These are phyloP conservation scores for Aspergillus spinulosporus DNA, from an alignment of 2,329 filamentous ascomycete species.

Conservation along the genomic window DNA sequence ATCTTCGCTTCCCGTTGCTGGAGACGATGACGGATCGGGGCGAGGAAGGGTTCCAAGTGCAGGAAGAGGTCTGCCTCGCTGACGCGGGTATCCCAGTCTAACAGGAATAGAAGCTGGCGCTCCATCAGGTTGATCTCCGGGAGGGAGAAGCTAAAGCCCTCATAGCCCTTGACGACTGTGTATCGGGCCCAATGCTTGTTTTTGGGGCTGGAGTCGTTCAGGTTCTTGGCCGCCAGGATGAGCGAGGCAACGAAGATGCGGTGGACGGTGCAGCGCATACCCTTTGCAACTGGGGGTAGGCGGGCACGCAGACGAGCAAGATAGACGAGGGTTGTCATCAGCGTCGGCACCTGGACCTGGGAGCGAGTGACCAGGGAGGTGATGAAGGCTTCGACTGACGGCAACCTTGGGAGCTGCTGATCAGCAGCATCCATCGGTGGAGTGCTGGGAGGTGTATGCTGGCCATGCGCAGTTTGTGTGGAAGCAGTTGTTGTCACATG, in stretches of 20 bases:
- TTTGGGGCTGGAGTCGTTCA: constrained; percentile 98
- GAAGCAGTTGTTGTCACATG: constrained; percentile 47
- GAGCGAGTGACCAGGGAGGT: constrained; percentile 85
- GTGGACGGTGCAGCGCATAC: constrained; percentile 93
- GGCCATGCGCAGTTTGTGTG: constrained; percentile 43
- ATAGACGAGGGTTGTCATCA: constrained; percentile 97
- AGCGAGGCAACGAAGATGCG: constrained; percentile 82
- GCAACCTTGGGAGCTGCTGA: constrained; percentile 55
- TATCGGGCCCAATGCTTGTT: constrained; percentile 99
- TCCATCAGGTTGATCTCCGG: constrained; percentile 99
- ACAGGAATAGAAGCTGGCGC: constrained; percentile 91
- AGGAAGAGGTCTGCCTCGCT: constrained; percentile 80
- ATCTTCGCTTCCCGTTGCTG: constrained; percentile 49
- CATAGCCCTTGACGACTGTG: constrained; percentile 71
- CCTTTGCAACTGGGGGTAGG: constrained; percentile 91
- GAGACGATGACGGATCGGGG: constrained; percentile 69
- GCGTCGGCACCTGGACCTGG: constrained; percentile 93
- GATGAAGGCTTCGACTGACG: constrained; percentile 88
- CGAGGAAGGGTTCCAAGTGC: constrained; percentile 84
- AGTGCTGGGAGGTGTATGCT: constrained; percentile 61
- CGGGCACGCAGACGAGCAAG: constrained; percentile 78
- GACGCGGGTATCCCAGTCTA: constrained; percentile 93
- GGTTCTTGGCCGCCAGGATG: constrained; percentile 82
- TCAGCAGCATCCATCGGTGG: constrained; percentile 52
- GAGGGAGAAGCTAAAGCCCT: constrained; percentile 84